Evolutionary conservation across 345 rosid species (phyloP).

Genomic region (Lagerstroemia speciosa): DNA sequence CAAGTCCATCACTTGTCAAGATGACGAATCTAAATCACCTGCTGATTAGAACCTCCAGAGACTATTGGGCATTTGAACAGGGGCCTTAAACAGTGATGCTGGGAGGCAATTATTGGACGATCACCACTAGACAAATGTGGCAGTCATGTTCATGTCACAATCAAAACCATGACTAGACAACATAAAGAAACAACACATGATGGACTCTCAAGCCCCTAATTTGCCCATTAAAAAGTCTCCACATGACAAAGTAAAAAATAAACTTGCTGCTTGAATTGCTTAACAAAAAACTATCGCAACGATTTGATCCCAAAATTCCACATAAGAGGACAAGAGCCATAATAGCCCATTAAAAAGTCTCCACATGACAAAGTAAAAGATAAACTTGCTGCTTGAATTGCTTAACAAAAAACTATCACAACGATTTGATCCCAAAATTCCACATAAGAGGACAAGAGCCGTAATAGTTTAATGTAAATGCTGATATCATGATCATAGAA

Average conservation of each 20-base stretch:
- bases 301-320: slow-evolving; percentile 9
- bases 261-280: background rate
- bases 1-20: background rate
- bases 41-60: background rate
- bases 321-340: slow-evolving; percentile 8
- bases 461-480: background rate
- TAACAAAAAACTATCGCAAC: slow-evolving; percentile 1
- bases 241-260: background rate
- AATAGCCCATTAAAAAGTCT: too few relatives aligned
- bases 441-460: slow-evolving; percentile 10
- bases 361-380: background rate
- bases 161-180: slow-evolving; percentile 4
- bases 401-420: slow-evolving; percentile 1
- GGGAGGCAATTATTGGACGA: slow-evolving; percentile 8
- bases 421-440: slow-evolving; percentile 8
- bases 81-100: background rate
- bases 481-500: background rate
- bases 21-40: background rate
- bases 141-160: slow-evolving; percentile 10
- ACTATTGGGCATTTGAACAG: background rate
- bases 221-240: too few relatives aligned
- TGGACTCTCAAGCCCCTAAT: too few relatives aligned
- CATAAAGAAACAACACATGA: background rate
- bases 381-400: background rate
- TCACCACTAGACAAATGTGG: background rate